These are phyloP conservation scores for Talaromyces sp. DNA, from an alignment of 2,329 filamentous ascomycete genomes.

Conservation along the genomic window DNA sequence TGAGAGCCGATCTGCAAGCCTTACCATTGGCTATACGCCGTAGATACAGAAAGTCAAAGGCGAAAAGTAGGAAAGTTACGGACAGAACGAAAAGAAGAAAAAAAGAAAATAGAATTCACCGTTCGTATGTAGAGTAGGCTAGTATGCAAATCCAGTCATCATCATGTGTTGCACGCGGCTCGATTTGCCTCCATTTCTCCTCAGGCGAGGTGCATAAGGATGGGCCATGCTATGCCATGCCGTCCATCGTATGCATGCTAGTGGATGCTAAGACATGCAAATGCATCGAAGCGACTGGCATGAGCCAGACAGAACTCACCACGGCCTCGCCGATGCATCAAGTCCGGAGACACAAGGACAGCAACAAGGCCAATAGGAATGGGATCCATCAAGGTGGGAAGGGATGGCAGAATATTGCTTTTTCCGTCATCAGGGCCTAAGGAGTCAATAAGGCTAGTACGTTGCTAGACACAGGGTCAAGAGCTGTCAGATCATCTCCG, in stretches of 20 bases:
- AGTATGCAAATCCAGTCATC: not conserved
- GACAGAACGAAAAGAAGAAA: not conserved
- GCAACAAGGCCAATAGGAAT: slow-evolving; percentile 7
- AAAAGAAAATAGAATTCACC: not conserved
- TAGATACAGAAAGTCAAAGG: not conserved
- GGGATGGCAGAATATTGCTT: not conserved
- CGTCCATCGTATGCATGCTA: not conserved
- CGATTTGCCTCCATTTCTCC: slow-evolving; percentile 8
- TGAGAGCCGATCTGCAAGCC: slow-evolving; percentile 10
- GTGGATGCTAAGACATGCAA: not conserved
- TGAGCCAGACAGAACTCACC: slow-evolving; percentile 6
- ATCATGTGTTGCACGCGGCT: slow-evolving; percentile 8
- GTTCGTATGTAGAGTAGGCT: not conserved
- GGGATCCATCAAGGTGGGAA: slow-evolving; percentile 11
- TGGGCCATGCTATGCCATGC: not conserved
- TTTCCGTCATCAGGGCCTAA: not conserved
- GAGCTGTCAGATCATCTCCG: slow-evolving; percentile 1
- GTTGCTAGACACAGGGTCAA: not conserved
- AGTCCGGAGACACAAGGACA: slow-evolving; percentile 2
- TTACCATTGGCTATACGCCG: not conserved
- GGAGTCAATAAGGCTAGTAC: not conserved
- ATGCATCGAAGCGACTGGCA: slow-evolving; percentile 6
- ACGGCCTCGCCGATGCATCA: slow-evolving; percentile 13
- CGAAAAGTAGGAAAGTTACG: not conserved
- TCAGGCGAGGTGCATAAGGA: not conserved